These are phyloP conservation scores for Rhizophagus sp. DNA, from an alignment of 192 early-diverging fungal species.

Conservation along the genomic window DNA sequence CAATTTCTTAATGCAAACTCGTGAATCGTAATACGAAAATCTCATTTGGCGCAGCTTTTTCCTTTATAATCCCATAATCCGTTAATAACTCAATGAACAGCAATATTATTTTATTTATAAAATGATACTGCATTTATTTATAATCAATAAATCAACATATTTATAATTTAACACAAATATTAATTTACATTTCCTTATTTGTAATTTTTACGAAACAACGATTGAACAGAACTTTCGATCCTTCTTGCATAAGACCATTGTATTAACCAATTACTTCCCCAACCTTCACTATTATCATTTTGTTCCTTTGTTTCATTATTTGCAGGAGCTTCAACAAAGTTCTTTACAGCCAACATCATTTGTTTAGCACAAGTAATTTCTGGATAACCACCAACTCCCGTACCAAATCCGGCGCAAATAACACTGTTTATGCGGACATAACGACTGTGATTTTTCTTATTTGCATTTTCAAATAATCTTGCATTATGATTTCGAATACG, in stretches of 20 bases:
- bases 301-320: not conserved
- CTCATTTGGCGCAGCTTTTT: too few relatives aligned
- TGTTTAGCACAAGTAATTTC: slow-evolving; percentile 28
- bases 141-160: too few relatives aligned
- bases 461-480: not conserved
- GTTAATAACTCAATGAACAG: too few relatives aligned
- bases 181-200: not conserved
- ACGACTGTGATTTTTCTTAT: not conserved
- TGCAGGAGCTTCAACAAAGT: slow-evolving; percentile 27
- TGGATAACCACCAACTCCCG: slow-evolving; percentile 25
- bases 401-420: slow-evolving; percentile 31
- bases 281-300: not conserved
- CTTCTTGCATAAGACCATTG: slow-evolving; percentile 8
- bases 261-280: not conserved
- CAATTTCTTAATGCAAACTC: too few relatives aligned
- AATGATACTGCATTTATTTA: too few relatives aligned
- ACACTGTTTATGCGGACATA: slow-evolving; percentile 20
- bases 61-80: too few relatives aligned
- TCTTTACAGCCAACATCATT: slow-evolving; percentile 30
- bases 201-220: not conserved
- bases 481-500: slow-evolving; percentile 24
- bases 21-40: too few relatives aligned
- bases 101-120: too few relatives aligned
- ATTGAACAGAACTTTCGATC: not conserved
- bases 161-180: too few relatives aligned